These are phyloP conservation scores for Suillus subluteus DNA, from an alignment of 768 basidiomycete genomes.

Conservation along the genomic window DNA sequence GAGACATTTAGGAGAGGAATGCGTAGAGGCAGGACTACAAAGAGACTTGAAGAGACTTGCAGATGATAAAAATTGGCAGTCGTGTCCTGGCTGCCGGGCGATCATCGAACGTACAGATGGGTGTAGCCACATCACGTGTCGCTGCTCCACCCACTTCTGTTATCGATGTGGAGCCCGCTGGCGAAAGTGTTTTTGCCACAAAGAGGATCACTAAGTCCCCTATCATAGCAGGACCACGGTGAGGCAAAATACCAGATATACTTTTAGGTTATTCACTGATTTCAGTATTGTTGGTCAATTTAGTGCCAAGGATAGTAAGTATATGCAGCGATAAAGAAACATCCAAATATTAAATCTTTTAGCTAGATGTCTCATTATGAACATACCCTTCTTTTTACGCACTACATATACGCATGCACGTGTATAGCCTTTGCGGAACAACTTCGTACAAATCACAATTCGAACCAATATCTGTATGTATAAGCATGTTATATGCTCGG, in stretches of 20 bases:
- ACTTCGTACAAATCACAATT: neutral
- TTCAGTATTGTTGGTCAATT: neutral
- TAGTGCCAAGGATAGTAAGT: neutral
- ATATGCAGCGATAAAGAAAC: neutral
- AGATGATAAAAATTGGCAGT: slow-evolving; percentile 53
- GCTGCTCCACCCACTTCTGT: slow-evolving; percentile 39
- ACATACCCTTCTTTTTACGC: neutral
- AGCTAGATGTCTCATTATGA: slow-evolving; percentile 1
- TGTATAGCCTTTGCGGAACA: neutral
- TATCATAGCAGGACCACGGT: neutral
- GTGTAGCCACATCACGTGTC: slow-evolving; percentile 64
- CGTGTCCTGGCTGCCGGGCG: slow-evolving; percentile 58
- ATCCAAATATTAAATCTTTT: neutral
- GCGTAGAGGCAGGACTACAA: slow-evolving; percentile 45
- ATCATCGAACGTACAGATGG: slow-evolving; percentile 58
- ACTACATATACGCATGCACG: neutral
- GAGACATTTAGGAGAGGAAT: slow-evolving; percentile 44
- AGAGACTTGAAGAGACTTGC: slow-evolving; percentile 53
- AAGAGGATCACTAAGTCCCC: slow-evolving; percentile 1
- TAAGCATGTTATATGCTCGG: neutral
- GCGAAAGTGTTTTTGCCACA: slow-evolving; percentile 14
- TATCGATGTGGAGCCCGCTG: slow-evolving; percentile 24
- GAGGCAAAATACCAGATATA: neutral
- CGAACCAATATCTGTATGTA: neutral
- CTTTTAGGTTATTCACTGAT: neutral